Percentiles rank a stretch among this genome's conserved stretches.
phyloP scores from a whole-genome alignment of 2,329 filamentous ascomycete genomes.

The Cladosporium sp. region DNA sequence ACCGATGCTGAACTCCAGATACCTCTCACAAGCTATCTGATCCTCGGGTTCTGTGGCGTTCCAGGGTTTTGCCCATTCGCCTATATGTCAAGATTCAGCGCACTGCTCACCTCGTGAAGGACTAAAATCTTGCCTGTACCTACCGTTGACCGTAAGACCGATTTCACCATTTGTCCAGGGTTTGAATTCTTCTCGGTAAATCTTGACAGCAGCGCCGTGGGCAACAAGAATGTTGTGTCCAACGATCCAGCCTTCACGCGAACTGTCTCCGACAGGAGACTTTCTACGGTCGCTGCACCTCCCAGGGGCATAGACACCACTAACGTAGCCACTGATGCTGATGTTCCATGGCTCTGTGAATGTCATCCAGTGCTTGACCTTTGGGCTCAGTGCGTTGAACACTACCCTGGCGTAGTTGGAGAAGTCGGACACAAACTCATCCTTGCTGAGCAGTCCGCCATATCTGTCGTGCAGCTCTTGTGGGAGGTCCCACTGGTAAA shows the following conservation, averaged over 20 bases:
- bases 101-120: too few species aligned
- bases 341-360: constrained; percentile 40
- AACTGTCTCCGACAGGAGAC: constrained; percentile 31
- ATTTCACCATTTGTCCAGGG: constrained; percentile 35
- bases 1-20: constrained; percentile 39
- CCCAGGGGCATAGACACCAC: constrained; percentile 32
- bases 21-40: constrained; percentile 36
- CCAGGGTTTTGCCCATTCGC: constrained; percentile 39
- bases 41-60: constrained; percentile 33
- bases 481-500: constrained; percentile 24
- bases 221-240: constrained; percentile 38
- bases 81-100: too few species aligned
- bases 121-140: too few species aligned
- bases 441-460: constrained; percentile 22
- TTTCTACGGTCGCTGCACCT: constrained; percentile 29
- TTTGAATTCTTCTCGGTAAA: constrained; percentile 39
- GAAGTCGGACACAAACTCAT: constrained; percentile 25
- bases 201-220: constrained; percentile 34
- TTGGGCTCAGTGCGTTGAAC: constrained; percentile 35
- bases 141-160: constrained; percentile 41
- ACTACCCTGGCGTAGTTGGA: constrained; percentile 37
- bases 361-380: constrained; percentile 39
- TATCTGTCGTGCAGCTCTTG: constrained; percentile 22
- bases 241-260: constrained; percentile 36
- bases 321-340: constrained; percentile 33